Evolutionary conservation across 129 eudicot species (phyloP).

Genomic region (Flaveria trinervia): DNA sequence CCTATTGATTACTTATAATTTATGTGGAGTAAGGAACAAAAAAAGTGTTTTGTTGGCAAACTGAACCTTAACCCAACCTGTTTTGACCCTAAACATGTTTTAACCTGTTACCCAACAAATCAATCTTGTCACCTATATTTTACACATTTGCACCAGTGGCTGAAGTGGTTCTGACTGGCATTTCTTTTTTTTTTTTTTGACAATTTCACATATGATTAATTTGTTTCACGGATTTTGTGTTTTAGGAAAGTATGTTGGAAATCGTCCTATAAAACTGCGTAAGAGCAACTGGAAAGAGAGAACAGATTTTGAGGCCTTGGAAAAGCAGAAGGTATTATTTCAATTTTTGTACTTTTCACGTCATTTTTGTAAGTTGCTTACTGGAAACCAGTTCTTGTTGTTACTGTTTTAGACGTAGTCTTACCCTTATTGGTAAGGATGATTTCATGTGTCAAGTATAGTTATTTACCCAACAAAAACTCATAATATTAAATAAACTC

Average conservation of each 20-base stretch:
- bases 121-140: slow-evolving; percentile 2
- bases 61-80: background rate
- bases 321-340: slow-evolving; percentile 62
- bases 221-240: background rate
- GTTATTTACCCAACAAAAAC: background rate
- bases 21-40: background rate
- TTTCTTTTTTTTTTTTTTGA: background rate
- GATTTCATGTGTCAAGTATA: no score
- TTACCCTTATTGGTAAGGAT: no score
- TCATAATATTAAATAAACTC: background rate
- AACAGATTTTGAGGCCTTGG: slow-evolving; percentile 71
- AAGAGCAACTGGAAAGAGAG: slow-evolving; percentile 96
- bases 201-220: background rate
- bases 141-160: background rate
- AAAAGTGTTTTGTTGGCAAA: background rate
- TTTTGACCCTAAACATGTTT: background rate
- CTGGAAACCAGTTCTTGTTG: no score
- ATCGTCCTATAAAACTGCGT: slow-evolving; percentile 85
- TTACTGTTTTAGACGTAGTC: no score
- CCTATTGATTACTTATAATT: background rate
- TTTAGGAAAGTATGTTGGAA: slow-evolving; percentile 87
- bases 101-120: background rate
- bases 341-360: no score
- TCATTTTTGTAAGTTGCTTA: no score
- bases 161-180: background rate